Conservation (phyloP, 495 filamentous ascomycete genomes). For the Penicillium bialowiezense region DNA sequence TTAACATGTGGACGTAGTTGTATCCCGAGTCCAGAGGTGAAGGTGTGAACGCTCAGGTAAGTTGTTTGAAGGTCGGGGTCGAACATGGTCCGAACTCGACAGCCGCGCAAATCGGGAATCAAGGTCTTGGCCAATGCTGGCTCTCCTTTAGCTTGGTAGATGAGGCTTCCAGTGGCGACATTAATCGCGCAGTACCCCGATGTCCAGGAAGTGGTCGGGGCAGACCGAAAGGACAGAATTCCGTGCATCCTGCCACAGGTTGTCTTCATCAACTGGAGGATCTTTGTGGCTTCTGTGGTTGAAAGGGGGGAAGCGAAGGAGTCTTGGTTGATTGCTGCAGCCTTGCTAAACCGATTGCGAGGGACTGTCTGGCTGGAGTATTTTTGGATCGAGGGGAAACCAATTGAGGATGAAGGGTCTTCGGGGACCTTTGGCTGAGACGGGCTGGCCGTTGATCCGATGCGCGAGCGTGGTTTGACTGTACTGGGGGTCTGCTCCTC, state of each 20-base stretch:
- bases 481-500: slow-evolving; percentile 46
- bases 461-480: slow-evolving; percentile 37
- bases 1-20: slow-evolving; percentile 70
- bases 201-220: slow-evolving; percentile 51
- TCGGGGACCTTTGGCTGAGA: slow-evolving; percentile 28
- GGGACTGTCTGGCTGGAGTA: slow-evolving; percentile 27
- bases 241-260: slow-evolving; percentile 56
- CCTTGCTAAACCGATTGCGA: slow-evolving; percentile 45
- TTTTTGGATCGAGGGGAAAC: slow-evolving; percentile 50
- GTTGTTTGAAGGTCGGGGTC: slow-evolving; percentile 60
- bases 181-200: slow-evolving; percentile 59
- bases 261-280: slow-evolving; percentile 56
- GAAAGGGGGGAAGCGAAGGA: slow-evolving; percentile 55
- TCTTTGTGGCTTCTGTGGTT: slow-evolving; percentile 48
- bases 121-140: slow-evolving; percentile 55
- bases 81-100: slow-evolving; percentile 69
- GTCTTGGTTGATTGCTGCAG: slow-evolving; percentile 34
- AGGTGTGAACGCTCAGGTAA: slow-evolving; percentile 79
- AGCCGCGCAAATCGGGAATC: slow-evolving; percentile 83
- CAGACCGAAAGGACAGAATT: slow-evolving; percentile 54
- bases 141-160: slow-evolving; percentile 57
- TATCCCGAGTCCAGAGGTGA: slow-evolving; percentile 65
- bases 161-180: slow-evolving; percentile 53
- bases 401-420: slow-evolving; percentile 39
- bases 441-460: slow-evolving; percentile 40